These are phyloP conservation scores for Neoboletus magnificus DNA, from an alignment of 768 basidiomycete genomes.

Conservation along the genomic window DNA sequence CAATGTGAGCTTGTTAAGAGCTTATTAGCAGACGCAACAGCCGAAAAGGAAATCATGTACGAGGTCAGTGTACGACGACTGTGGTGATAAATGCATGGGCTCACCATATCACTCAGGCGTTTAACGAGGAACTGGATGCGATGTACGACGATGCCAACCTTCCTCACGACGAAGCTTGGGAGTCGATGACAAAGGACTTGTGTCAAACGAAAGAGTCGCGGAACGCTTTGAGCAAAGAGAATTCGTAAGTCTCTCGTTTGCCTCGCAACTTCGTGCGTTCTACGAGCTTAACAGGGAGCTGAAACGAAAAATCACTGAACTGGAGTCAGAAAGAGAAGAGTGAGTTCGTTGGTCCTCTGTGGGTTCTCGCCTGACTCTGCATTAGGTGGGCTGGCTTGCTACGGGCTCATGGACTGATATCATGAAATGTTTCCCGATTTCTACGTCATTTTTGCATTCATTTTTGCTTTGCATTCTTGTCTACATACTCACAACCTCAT, in stretches of 20 bases:
- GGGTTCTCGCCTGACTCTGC: constrained; percentile 8
- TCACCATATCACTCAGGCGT: constrained; percentile 53
- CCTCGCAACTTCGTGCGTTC: not conserved
- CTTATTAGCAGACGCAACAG: constrained; percentile 69
- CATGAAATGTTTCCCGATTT: constrained; percentile 28
- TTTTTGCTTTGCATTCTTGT: constrained; percentile 19
- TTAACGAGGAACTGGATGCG: constrained; percentile 89
- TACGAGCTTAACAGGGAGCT: constrained; percentile 47
- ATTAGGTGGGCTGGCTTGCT: constrained; percentile 67
- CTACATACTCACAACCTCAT: constrained; percentile 21
- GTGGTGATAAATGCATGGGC: not conserved
- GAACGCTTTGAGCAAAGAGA: constrained; percentile 74
- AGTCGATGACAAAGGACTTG: constrained; percentile 71
- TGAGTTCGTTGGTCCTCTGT: constrained; percentile 37
- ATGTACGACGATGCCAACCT: constrained; percentile 86
- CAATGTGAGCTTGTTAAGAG: constrained; percentile 80
- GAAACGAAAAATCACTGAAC: constrained; percentile 65
- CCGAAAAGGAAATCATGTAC: constrained; percentile 92
- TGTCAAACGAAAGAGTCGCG: constrained; percentile 69
- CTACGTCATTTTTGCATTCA: constrained; percentile 15
- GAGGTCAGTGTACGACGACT: constrained; percentile 53
- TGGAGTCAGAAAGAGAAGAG: constrained; percentile 78
- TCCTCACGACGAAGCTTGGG: constrained; percentile 80
- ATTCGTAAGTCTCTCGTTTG: constrained; percentile 54
- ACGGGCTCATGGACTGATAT: constrained; percentile 43